A percentile compares a stretch with the other conserved stretches of the same genome.
Conservation (phyloP, 495 filamentous ascomycete species). For the Chaetomium fimeti region DNA sequence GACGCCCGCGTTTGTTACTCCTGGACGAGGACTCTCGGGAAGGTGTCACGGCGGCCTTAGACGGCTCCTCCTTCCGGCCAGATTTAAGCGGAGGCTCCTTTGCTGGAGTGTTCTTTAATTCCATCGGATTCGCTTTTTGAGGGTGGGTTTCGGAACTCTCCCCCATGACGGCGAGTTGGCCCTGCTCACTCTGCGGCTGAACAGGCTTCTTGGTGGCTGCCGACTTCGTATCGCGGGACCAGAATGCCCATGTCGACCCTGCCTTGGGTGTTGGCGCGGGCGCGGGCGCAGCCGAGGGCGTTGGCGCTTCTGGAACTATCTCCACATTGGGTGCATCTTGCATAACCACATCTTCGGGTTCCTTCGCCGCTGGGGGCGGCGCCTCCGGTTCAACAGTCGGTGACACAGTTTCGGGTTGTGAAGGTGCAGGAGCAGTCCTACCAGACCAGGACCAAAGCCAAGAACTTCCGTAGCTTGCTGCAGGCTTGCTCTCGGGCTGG, state of each 20-base stretch:
- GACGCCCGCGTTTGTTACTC: constrained; percentile 51
- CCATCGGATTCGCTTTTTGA: constrained; percentile 57
- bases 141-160: constrained; percentile 63
- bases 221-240: constrained; percentile 63
- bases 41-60: constrained; percentile 26
- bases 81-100: constrained; percentile 40
- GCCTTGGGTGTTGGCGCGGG: constrained; percentile 40
- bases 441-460: constrained; percentile 55
- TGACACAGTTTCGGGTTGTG: constrained; percentile 12
- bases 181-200: constrained; percentile 44
- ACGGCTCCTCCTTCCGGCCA: constrained; percentile 30
- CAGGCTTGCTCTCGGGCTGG: constrained; percentile 21
- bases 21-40: constrained; percentile 36
- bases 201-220: constrained; percentile 37
- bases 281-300: constrained; percentile 27
- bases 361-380: constrained; percentile 29
- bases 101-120: constrained; percentile 43
- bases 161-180: constrained; percentile 68
- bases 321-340: constrained; percentile 38
- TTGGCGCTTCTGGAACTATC: constrained; percentile 27
- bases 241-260: constrained; percentile 81
- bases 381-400: constrained; percentile 26
- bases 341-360: constrained; percentile 40
- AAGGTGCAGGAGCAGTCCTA: constrained; percentile 3
- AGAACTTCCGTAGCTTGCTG: constrained; percentile 37